Evolutionary conservation across 805 yeast species (phyloP).

Genomic region (Cyberlindnera maritima): DNA sequence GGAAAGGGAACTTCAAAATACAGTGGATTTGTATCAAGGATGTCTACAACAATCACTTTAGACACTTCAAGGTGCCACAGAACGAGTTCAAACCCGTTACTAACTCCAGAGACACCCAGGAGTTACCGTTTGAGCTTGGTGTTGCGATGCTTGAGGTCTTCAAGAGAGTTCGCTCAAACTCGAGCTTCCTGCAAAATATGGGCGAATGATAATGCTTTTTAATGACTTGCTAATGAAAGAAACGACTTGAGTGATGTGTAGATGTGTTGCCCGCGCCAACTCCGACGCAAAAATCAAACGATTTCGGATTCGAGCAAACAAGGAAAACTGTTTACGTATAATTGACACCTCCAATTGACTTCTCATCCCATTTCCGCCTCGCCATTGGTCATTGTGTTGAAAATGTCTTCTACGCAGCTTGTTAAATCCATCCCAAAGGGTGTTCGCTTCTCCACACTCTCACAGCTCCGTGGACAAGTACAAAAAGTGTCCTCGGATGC

Average conservation of each 20-base stretch:
- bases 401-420: conserved; percentile 9
- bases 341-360: neutral
- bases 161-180: conserved; percentile 18
- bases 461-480: conserved; percentile 22
- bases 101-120: conserved; percentile 61
- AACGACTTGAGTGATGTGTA: neutral
- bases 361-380: neutral
- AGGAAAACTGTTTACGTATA: neutral
- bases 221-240: neutral
- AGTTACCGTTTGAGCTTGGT: conserved; percentile 48
- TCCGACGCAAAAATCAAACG: conserved; percentile 1
- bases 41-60: conserved; percentile 46
- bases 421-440: conserved; percentile 13
- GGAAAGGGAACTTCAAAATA: conserved; percentile 52
- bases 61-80: conserved; percentile 38
- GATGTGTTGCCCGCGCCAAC: neutral
- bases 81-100: conserved; percentile 53
- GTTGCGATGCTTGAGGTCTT: conserved; percentile 45
- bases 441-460: conserved; percentile 23
- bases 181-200: conserved; percentile 20
- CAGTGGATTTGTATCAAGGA: conserved; percentile 53
- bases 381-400: neutral
- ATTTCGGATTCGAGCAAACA: neutral
- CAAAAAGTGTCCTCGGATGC: conserved; percentile 2
- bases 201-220: neutral